Conservation (phyloP, 2,329 filamentous ascomycete genomes). For the Colletotrichum tamarilloi region DNA sequence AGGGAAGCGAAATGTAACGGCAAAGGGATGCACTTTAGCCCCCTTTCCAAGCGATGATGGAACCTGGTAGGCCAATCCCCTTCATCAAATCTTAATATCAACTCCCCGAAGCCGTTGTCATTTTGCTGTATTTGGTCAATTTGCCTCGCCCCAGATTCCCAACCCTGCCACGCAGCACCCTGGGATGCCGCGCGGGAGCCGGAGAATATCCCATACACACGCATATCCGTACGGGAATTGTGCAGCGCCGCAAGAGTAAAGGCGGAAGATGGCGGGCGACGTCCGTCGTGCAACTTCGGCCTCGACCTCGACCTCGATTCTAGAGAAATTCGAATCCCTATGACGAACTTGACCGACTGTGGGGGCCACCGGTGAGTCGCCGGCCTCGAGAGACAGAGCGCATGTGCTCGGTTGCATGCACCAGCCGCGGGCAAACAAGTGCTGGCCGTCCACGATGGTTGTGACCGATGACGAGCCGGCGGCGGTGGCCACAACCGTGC, state of each 20-base stretch:
- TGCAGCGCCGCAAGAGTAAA: not conserved
- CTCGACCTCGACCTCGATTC: not conserved
- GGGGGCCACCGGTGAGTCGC: constrained; percentile 8
- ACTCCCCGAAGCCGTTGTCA: not conserved
- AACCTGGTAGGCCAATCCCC: constrained; percentile 6
- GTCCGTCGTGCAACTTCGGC: constrained; percentile 21
- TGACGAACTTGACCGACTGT: constrained; percentile 7
- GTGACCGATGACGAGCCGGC: constrained; percentile 4
- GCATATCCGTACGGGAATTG: constrained; percentile 6
- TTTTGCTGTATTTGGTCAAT: not conserved
- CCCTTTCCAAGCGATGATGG: constrained; percentile 20
- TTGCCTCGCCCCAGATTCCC: constrained; percentile 10
- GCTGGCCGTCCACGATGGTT: not conserved
- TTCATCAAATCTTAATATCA: constrained; percentile 11
- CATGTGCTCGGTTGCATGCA: not conserved
- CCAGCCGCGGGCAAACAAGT: not conserved
- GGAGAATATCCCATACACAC: constrained; percentile 20
- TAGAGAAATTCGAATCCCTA: not conserved
- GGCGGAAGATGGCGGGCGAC: constrained; percentile 3
- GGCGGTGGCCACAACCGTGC: constrained; percentile 10
- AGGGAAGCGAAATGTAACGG: constrained; percentile 26
- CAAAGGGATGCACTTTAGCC: constrained; percentile 7
- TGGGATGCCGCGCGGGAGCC: constrained; percentile 14
- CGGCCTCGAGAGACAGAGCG: not conserved
- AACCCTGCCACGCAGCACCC: not conserved